Evolutionary conservation across 1,139 yeast genomes (phyloP).

Genomic region (Keqinozyma sinolaborantium): DNA sequence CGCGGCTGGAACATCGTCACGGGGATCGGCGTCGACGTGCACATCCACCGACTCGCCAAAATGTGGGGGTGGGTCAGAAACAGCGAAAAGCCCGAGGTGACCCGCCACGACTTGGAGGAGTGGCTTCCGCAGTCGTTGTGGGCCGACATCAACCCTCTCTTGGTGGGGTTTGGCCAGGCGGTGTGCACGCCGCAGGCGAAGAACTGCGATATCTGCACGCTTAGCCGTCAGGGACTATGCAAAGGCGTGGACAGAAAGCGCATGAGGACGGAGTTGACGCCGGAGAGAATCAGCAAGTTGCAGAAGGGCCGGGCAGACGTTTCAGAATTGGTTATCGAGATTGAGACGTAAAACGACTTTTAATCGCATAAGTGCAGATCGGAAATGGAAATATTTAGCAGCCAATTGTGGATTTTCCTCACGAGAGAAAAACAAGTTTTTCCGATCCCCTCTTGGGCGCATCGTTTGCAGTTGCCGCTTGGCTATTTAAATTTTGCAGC

Average conservation of each 20-base stretch:
- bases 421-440: too few species aligned
- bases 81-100: conserved; percentile 68
- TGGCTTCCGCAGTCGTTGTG: conserved; percentile 77
- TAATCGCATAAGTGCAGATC: background rate
- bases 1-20: conserved; percentile 72
- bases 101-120: conserved; percentile 61
- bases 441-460: too few species aligned
- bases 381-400: background rate
- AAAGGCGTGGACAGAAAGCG: conserved; percentile 46
- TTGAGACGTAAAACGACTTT: conserved; percentile 1
- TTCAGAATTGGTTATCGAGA: conserved; percentile 19
- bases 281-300: conserved; percentile 30
- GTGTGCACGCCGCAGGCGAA: conserved; percentile 73
- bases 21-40: conserved; percentile 95
- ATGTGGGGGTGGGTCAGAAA: conserved; percentile 76
- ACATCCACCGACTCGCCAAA: conserved; percentile 75
- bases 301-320: conserved; percentile 34
- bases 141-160: conserved; percentile 78
- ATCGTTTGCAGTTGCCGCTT: too few species aligned
- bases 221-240: conserved; percentile 52
- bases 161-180: conserved; percentile 93
- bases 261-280: conserved; percentile 24
- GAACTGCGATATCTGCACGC: conserved; percentile 71
- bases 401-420: too few species aligned
- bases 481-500: background rate